Percentiles rank a stretch among this genome's conserved stretches.
Evolutionary conservation across 2,329 filamentous ascomycete genomes (phyloP).

Genomic region (Aureobasidium vineae): DNA sequence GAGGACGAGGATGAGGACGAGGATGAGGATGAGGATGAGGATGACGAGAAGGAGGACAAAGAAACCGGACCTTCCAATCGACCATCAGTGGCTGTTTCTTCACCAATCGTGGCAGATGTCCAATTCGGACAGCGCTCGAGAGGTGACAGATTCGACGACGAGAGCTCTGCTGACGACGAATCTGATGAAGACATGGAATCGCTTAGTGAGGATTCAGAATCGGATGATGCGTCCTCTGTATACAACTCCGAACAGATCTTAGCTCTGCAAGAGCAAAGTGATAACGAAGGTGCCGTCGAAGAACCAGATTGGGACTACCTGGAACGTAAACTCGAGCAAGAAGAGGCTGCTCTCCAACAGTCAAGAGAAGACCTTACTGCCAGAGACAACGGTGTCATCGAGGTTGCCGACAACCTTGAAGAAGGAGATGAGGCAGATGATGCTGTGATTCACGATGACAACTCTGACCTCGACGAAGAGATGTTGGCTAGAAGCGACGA

Average conservation of each 20-base stretch:
- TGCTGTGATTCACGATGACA: conserved; percentile 10
- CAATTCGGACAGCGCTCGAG: background rate
- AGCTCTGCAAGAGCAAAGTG: conserved; percentile 23
- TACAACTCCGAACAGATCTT: conserved; percentile 22
- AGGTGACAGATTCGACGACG: conserved; percentile 3
- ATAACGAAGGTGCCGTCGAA: conserved; percentile 25
- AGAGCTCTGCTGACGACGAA: conserved; percentile 1
- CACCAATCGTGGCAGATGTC: background rate
- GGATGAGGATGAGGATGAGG: conserved; percentile 14
- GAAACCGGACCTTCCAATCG: background rate
- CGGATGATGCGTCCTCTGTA: background rate
- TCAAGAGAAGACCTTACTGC: conserved; percentile 18
- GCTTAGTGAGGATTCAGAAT: conserved; percentile 9
- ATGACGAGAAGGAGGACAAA: conserved; percentile 13
- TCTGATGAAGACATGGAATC: conserved; percentile 9
- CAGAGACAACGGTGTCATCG: background rate
- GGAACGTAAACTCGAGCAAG: background rate
- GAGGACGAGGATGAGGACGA: conserved; percentile 20
- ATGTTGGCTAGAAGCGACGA: conserved; percentile 15
- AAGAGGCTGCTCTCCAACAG: conserved; percentile 13
- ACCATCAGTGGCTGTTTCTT: background rate
- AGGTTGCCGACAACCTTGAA: background rate
- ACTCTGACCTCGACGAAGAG: background rate
- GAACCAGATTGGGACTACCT: conserved; percentile 19
- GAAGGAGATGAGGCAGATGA: background rate